phyloP scores from a whole-genome alignment of 73 alveolate species.

The Paramecium caudatum region DNA sequence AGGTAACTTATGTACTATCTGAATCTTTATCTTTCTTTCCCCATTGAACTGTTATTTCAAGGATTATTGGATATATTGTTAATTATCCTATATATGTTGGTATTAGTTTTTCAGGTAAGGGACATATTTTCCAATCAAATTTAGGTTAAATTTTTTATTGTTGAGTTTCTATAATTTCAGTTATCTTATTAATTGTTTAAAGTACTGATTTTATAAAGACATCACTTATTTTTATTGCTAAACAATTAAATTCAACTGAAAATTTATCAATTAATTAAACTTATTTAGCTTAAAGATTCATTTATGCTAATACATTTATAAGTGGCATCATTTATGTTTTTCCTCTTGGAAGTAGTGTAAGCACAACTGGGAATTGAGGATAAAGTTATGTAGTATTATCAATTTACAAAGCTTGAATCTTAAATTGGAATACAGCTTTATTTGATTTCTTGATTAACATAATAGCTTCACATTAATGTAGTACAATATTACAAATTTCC shows the following conservation, averaged over 20 bases:
- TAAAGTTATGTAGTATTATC: conserved; percentile 23
- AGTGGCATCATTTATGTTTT: conserved; percentile 3
- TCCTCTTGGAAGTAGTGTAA: not conserved
- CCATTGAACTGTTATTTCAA: conserved; percentile 37
- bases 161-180: not conserved
- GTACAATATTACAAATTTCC: not conserved
- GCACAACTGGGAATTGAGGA: conserved; percentile 31
- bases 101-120: conserved; percentile 49
- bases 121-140: conserved; percentile 65
- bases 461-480: conserved; percentile 9
- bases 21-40: conserved; percentile 36
- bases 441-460: not conserved
- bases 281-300: conserved; percentile 27
- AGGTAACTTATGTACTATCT: conserved; percentile 64
- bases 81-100: conserved; percentile 70
- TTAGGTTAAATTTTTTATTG: not conserved
- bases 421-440: not conserved
- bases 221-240: conserved; percentile 28
- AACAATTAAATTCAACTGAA: not conserved
- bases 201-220: not conserved
- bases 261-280: conserved; percentile 33
- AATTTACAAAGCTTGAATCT: not conserved
- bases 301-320: not conserved
- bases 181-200: not conserved
- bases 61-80: conserved; percentile 29